phyloP scores from a whole-genome alignment of 2,329 filamentous ascomycete genomes.

The Ciborinia camelliae region DNA sequence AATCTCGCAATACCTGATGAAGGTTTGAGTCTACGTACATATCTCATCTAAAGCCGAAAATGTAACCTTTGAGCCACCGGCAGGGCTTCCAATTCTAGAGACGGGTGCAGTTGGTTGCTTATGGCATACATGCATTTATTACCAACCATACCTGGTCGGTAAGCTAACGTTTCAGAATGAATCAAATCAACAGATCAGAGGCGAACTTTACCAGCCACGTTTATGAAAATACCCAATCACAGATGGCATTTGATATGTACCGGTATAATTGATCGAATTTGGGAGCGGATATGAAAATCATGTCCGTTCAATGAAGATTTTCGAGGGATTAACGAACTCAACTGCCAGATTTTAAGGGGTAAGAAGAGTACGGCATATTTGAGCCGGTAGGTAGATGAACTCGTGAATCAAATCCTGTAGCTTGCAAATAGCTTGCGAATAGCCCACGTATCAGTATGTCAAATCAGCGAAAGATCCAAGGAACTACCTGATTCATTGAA shows the following conservation, averaged over 20 bases:
- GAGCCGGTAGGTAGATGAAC: neutral
- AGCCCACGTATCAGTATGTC: neutral
- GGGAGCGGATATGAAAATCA: neutral
- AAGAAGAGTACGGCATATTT: neutral
- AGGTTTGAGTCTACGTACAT: neutral
- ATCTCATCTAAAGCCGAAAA: neutral
- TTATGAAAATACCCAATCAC: neutral
- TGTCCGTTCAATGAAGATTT: neutral
- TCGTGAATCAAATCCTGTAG: neutral
- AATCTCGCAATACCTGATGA: neutral
- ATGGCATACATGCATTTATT: neutral
- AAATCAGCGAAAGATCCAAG: neutral
- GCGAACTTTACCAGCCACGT: neutral
- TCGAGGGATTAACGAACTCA: neutral
- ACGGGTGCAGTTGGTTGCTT: neutral
- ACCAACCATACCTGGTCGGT: neutral
- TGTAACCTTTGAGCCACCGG: neutral
- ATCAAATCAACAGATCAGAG: neutral
- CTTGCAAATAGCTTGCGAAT: neutral
- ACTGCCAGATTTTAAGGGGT: neutral
- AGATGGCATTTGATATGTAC: neutral
- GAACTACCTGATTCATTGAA: neutral
- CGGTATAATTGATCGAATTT: neutral
- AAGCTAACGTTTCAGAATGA: constrained; percentile 14
- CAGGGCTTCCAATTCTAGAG: constrained; percentile 4